A percentile compares a stretch with the other conserved stretches of the same genome.
phyloP scores from a whole-genome alignment of 805 yeast genomes.

The Sugiyamaella marilandica region DNA sequence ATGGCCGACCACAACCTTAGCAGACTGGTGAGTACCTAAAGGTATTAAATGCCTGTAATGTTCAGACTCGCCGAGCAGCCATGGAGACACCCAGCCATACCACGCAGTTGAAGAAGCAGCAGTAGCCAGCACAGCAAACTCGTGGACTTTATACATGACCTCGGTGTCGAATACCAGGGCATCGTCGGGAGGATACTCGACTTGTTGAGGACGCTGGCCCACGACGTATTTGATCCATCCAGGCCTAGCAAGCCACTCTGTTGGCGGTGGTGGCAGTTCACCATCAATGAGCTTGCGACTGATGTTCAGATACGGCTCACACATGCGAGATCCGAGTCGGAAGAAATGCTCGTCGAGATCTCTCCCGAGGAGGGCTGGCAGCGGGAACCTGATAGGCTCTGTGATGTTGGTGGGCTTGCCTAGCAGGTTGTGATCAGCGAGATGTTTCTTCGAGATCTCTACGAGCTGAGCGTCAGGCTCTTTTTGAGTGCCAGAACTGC shows the following conservation, averaged over 20 bases:
- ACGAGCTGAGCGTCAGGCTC: conserved; percentile 36
- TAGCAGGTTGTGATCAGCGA: conserved; percentile 58
- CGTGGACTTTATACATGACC: conserved; percentile 67
- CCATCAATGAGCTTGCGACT: conserved; percentile 43
- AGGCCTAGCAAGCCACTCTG: conserved; percentile 50
- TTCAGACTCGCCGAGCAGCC: conserved; percentile 51
- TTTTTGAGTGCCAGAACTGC: neutral
- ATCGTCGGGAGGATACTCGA: conserved; percentile 71
- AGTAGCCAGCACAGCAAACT: conserved; percentile 73
- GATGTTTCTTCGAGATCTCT: conserved; percentile 54
- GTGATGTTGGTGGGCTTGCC: conserved; percentile 66
- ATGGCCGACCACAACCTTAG: conserved; percentile 77
- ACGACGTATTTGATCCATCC: conserved; percentile 81
- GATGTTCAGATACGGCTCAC: conserved; percentile 56
- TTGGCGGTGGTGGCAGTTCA: conserved; percentile 39
- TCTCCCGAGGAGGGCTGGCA: conserved; percentile 71
- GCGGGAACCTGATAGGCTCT: conserved; percentile 44
- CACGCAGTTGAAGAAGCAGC: conserved; percentile 76
- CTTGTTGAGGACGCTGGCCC: conserved; percentile 45
- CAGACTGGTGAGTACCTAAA: conserved; percentile 45
- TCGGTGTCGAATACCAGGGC: conserved; percentile 86
- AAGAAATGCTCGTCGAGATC: conserved; percentile 82
- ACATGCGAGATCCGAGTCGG: conserved; percentile 50
- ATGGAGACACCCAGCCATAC: conserved; percentile 95
- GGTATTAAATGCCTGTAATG: conserved; percentile 64